Percentiles rank a stretch among this genome's conserved stretches.
Evolutionary conservation across 1,284 basidiomycete genomes (phyloP).

Genomic region (Cutaneotrichosporon arboriforme): DNA sequence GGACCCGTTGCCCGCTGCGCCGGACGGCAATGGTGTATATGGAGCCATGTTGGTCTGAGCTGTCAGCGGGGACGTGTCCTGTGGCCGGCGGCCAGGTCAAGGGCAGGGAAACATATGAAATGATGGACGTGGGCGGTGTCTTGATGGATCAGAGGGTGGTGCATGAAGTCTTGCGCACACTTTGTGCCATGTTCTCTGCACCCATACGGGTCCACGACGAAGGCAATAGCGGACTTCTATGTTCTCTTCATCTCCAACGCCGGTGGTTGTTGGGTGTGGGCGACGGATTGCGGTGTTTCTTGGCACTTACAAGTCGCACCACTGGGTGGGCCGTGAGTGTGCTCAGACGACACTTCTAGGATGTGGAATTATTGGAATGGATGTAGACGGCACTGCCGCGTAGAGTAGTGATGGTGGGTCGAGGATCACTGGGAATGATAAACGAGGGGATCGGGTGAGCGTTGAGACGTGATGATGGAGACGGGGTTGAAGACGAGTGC

Average conservation of each 20-base stretch:
- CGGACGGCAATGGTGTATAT: slow-evolving; percentile 24
- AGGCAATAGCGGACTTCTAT: slow-evolving; percentile 33
- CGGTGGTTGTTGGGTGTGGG: neutral
- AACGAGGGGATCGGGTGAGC: no score
- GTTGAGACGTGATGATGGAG: no score
- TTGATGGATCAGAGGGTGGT: slow-evolving; percentile 37
- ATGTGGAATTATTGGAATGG: no score
- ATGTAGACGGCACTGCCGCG: no score
- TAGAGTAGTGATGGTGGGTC: no score
- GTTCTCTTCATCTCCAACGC: slow-evolving; percentile 27
- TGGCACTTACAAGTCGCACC: slow-evolving; percentile 2
- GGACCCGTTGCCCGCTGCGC: neutral
- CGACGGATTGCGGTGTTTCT: neutral
- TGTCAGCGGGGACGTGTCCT: neutral
- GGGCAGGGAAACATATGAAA: neutral
- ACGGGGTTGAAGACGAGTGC: no score
- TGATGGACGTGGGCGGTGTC: slow-evolving; percentile 1
- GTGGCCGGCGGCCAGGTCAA: neutral
- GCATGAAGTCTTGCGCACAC: slow-evolving; percentile 42
- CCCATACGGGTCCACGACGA: neutral
- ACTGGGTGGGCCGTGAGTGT: no score
- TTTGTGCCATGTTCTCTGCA: slow-evolving; percentile 12
- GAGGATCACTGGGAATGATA: no score
- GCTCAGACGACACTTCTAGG: no score
- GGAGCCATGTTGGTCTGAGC: slow-evolving; percentile 24